Percentiles rank a stretch among this genome's conserved stretches.
Conservation (phyloP, 768 basidiomycete species). For the Boletus vinaceobasis region DNA sequence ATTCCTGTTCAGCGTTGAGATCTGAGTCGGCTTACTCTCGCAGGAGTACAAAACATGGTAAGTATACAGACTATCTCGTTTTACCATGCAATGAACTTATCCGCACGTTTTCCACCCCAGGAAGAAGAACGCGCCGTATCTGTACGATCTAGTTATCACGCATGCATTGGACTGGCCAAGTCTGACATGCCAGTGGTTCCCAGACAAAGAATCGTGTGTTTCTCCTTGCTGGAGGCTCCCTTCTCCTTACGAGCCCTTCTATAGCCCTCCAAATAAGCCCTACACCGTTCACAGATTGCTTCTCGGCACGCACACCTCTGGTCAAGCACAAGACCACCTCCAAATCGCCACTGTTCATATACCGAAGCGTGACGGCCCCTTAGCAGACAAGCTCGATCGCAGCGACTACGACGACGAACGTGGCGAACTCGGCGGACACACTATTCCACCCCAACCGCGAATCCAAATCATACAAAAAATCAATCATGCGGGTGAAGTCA, state of each 20-base stretch:
- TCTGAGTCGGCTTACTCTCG: conserved; percentile 9
- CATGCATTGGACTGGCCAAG: conserved; percentile 98
- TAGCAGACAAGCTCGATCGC: conserved; percentile 75
- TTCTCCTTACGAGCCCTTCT: neutral
- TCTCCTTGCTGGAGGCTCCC: neutral
- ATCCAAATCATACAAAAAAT: conserved; percentile 91
- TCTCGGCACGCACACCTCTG: conserved; percentile 96
- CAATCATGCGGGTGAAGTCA: conserved; percentile 94
- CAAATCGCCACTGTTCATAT: conserved; percentile 94
- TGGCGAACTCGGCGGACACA: conserved; percentile 92
- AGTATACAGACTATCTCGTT: conserved; percentile 11
- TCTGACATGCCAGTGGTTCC: conserved; percentile 98
- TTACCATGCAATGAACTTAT: neutral
- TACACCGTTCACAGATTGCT: conserved; percentile 93
- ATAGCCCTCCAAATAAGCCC: conserved; percentile 86
- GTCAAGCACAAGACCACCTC: conserved; percentile 89
- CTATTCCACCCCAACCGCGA: conserved; percentile 77
- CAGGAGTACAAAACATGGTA: conserved; percentile 89
- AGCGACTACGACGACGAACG: conserved; percentile 87
- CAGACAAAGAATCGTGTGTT: conserved; percentile 88
- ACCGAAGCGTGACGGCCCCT: conserved; percentile 72
- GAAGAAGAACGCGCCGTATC: conserved; percentile 97
- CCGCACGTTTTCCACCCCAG: conserved; percentile 35
- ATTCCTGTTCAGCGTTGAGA: neutral
- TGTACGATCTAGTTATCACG: conserved; percentile 96